Conservation (phyloP, 2,329 filamentous ascomycete genomes). For the Cadophora luteo-olivacea region DNA sequence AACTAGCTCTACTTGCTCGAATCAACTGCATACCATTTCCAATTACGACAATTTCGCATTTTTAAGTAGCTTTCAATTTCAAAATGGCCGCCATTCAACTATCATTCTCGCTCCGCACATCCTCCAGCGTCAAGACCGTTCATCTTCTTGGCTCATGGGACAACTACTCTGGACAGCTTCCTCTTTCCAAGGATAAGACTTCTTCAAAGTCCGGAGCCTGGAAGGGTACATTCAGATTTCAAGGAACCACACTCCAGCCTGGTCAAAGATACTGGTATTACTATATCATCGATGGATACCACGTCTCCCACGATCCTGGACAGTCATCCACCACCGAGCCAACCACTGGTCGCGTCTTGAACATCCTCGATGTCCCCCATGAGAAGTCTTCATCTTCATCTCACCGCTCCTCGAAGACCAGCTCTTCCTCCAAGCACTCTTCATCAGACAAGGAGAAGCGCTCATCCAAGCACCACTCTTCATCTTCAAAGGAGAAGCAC, state of each 20-base stretch:
- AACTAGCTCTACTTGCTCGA: constrained; percentile 50
- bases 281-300: constrained; percentile 99
- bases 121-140: constrained; percentile 94
- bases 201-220: constrained; percentile 88
- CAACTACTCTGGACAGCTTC: constrained; percentile 93
- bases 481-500: constrained; percentile 43
- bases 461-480: constrained; percentile 52
- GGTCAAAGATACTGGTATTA: constrained; percentile 99
- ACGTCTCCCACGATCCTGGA: constrained; percentile 94
- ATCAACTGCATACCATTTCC: constrained; percentile 44
- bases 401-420: constrained; percentile 51
- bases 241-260: constrained; percentile 82
- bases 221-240: constrained; percentile 97
- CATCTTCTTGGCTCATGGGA: constrained; percentile 99
- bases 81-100: constrained; percentile 92
- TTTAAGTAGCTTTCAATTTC: constrained; percentile 48
- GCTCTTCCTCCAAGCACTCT: constrained; percentile 49
- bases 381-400: constrained; percentile 58
- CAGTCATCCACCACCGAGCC: constrained; percentile 90
- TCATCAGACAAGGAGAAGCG: constrained; percentile 50
- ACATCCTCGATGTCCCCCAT: constrained; percentile 89
- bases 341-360: constrained; percentile 94
- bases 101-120: constrained; percentile 95
- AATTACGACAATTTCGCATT: constrained; percentile 35
- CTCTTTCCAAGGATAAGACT: constrained; percentile 85